phyloP scores from a whole-genome alignment of 768 basidiomycete species.

The Trametes cingulata region DNA sequence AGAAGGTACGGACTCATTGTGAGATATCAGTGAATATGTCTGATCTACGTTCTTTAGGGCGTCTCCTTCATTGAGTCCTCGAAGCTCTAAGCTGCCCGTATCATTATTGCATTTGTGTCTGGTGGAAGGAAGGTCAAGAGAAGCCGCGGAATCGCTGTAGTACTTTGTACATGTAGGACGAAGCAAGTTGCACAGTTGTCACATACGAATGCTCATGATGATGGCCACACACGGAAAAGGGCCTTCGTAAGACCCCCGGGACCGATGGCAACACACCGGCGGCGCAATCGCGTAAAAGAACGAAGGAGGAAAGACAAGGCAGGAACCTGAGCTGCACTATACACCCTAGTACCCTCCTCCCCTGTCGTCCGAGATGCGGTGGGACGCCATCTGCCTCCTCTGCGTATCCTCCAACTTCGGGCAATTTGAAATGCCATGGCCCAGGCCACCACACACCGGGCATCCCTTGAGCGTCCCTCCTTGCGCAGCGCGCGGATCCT shows the following conservation, averaged over 20 bases:
- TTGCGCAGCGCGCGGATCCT: slow-evolving; percentile 84
- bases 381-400: slow-evolving; percentile 86
- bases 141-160: slow-evolving; percentile 8
- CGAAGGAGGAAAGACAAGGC: background rate
- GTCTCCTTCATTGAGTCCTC: slow-evolving; percentile 31
- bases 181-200: background rate
- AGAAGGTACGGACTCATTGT: slow-evolving; percentile 46
- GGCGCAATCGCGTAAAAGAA: background rate
- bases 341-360: slow-evolving; percentile 54
- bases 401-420: slow-evolving; percentile 96
- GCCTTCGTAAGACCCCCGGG: background rate
- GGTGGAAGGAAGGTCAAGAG: slow-evolving; percentile 1
- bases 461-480: slow-evolving; percentile 84
- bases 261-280: background rate
- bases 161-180: slow-evolving; percentile 14
- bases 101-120: background rate
- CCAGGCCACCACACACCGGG: slow-evolving; percentile 95
- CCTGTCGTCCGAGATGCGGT: slow-evolving; percentile 67
- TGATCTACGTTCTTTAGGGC: slow-evolving; percentile 22
- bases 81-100: slow-evolving; percentile 27
- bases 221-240: too few relatives aligned
- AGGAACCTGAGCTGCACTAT: background rate
- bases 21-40: background rate
- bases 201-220: background rate
- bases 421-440: slow-evolving; percentile 92